A percentile compares a stretch with the other conserved stretches of the same genome.
Evolutionary conservation across 805 yeast species (phyloP).

Genomic region (Wickerhamomyces alni): DNA sequence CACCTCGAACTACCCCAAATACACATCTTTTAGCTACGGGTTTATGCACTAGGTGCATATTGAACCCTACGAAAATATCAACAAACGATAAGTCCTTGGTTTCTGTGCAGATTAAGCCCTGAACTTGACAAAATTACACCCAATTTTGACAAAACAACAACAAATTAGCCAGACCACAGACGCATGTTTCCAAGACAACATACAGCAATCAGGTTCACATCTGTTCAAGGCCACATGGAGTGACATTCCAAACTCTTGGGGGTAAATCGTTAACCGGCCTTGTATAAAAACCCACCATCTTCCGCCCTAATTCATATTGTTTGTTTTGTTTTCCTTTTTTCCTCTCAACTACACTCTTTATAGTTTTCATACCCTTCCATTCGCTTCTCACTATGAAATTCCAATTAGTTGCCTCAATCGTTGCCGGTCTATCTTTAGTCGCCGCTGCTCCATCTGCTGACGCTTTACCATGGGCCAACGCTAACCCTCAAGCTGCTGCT

Average conservation of each 20-base stretch:
- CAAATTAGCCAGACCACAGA: no score
- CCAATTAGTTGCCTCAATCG: not conserved
- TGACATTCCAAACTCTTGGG: not conserved
- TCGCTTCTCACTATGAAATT: slow-evolving; percentile 1
- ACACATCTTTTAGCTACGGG: no score
- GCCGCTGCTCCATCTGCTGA: slow-evolving; percentile 7
- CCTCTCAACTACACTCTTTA: not conserved
- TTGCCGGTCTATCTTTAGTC: not conserved
- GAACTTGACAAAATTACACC: no score
- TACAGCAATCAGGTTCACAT: not conserved
- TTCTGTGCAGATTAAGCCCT: no score
- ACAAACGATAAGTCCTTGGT: not conserved
- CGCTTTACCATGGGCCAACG: slow-evolving; percentile 18
- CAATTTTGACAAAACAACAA: no score
- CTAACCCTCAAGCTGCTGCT: slow-evolving; percentile 18
- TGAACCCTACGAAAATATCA: not conserved
- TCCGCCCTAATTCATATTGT: not conserved
- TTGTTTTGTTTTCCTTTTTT: not conserved
- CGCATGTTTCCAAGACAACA: no score
- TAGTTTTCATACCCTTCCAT: not conserved
- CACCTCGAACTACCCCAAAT: no score
- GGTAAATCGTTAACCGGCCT: no score
- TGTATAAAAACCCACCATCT: not conserved
- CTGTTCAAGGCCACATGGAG: not conserved
- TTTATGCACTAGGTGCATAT: not conserved